Conservation (phyloP, 306 rosid genomes). For the Corylus avellana region DNA sequence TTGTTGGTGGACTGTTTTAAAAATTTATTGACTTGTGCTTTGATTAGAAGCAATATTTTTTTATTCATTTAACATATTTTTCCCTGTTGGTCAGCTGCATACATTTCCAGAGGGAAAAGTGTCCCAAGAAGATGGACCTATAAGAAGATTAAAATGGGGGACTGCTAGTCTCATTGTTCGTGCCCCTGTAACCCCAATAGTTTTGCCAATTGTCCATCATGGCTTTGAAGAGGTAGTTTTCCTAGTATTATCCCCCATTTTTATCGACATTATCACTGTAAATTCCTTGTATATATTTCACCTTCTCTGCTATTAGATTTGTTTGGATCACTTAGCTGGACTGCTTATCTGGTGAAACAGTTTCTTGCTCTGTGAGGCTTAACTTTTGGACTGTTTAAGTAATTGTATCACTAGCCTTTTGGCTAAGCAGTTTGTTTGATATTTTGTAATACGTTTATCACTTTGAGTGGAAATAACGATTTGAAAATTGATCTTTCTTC, state of each 20-base stretch:
- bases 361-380: too few relatives aligned
- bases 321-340: constrained; percentile 16
- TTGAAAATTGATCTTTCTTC: background rate
- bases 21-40: background rate
- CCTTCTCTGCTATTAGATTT: background rate
- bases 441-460: background rate
- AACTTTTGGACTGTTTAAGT: too few relatives aligned
- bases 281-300: background rate
- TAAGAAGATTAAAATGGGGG: constrained; percentile 87
- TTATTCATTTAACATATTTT: background rate
- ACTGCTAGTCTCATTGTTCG: constrained; percentile 94
- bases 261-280: background rate
- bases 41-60: background rate
- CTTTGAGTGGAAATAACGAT: background rate
- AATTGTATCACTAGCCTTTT: background rate
- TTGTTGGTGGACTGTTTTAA: background rate
- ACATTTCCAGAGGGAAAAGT: constrained; percentile 97
- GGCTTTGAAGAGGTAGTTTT: constrained; percentile 74
- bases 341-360: background rate
- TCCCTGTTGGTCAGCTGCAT: constrained; percentile 55
- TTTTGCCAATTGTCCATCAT: constrained; percentile 79
- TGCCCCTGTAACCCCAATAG: constrained; percentile 73
- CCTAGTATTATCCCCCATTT: too few relatives aligned
- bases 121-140: constrained; percentile 75
- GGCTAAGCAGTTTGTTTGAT: background rate